Evolutionary conservation across 2,329 filamentous ascomycete genomes (phyloP), one percentile per base, ranked within the genome.

Genomic region (Xylariaceae sp.): DNA sequence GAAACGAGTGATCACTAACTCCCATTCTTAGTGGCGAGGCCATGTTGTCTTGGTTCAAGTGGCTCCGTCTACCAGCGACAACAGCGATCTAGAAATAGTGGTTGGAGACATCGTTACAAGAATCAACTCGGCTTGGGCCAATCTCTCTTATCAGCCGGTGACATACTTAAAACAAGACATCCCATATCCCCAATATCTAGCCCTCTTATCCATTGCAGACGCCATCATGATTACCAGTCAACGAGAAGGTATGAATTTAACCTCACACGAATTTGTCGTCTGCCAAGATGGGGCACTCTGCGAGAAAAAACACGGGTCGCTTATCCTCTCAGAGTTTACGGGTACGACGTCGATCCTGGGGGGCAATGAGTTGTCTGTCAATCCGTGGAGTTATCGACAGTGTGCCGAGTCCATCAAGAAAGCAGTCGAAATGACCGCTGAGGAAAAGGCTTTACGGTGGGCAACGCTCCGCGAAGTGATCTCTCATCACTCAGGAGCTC

Each of bases 131-230:
- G 83, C 83, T 1, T 91, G 91, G 75, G 91, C 91, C 6, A 95
- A 90, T 21, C 74, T 97, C 40, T 88, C 89, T 0, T 93, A 96
- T 60, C 90, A 95, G 60, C 92, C 92, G 1, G 79, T 97, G 10
- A 87, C 96, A 5, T 96, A 96, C 66, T 74, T 97, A 42, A 91
- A 94, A 67, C 92, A 97, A 65, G 92, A 97, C 58, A 93, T 97
- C 48, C 85, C 88, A 47, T 95, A 95, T 62, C 76, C 87, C 0
- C 91, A 96, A 62, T 97, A 96, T 59, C 77, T 97, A n/a, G 92
- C 91, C 2, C 74, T 97, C 6, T 76, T 96, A 37, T 89, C 88
- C 3, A 85, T 94, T 42, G 93, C 92, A 2, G 91, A 97, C 68
- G 87, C 86, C 3, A 73, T 97, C 40, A 93, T 96, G 80, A 93